phyloP scores from a whole-genome alignment of 1,284 basidiomycete genomes.

The Papiliotrema terrestris region DNA sequence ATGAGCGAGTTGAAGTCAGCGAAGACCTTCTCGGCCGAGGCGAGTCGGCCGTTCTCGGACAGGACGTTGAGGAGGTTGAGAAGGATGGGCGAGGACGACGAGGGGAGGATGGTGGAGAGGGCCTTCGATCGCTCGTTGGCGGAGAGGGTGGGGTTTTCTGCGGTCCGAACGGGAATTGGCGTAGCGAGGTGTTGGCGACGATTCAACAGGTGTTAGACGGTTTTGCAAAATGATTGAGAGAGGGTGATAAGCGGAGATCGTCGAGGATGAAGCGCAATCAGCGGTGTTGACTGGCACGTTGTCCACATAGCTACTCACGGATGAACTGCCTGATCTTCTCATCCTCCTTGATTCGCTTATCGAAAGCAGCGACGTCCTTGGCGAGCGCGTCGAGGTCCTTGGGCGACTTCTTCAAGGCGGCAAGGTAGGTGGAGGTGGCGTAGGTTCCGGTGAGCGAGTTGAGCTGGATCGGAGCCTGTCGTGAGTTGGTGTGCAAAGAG shows the following conservation, averaged over 20 bases:
- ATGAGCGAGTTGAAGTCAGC: slow-evolving; percentile 89
- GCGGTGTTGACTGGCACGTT: neutral
- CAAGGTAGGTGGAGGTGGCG: slow-evolving; percentile 88
- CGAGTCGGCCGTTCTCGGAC: slow-evolving; percentile 88
- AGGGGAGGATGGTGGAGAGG: slow-evolving; percentile 63
- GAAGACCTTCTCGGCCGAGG: slow-evolving; percentile 79
- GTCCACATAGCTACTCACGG: slow-evolving; percentile 36
- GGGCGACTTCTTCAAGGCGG: slow-evolving; percentile 81
- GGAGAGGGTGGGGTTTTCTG: slow-evolving; percentile 82
- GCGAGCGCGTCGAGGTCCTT: slow-evolving; percentile 59
- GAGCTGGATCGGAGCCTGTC: slow-evolving; percentile 50
- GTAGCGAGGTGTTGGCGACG: no score
- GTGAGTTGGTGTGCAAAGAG: neutral
- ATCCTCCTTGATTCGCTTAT: slow-evolving; percentile 61
- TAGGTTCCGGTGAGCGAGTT: slow-evolving; percentile 66
- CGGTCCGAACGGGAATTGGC: no score
- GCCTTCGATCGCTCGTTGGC: slow-evolving; percentile 68
- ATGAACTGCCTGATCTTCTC: slow-evolving; percentile 69
- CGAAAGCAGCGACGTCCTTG: slow-evolving; percentile 75
- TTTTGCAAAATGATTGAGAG: neutral
- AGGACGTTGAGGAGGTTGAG: slow-evolving; percentile 89
- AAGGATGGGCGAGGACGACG: slow-evolving; percentile 73
- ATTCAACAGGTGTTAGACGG: no score
- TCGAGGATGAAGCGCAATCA: slow-evolving; percentile 1
- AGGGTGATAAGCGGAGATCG: neutral